Evolutionary conservation across 495 filamentous ascomycete species (phyloP), one percentile per base, ranked within the genome.

Genomic region (Aspergillus heteromorphus): DNA sequence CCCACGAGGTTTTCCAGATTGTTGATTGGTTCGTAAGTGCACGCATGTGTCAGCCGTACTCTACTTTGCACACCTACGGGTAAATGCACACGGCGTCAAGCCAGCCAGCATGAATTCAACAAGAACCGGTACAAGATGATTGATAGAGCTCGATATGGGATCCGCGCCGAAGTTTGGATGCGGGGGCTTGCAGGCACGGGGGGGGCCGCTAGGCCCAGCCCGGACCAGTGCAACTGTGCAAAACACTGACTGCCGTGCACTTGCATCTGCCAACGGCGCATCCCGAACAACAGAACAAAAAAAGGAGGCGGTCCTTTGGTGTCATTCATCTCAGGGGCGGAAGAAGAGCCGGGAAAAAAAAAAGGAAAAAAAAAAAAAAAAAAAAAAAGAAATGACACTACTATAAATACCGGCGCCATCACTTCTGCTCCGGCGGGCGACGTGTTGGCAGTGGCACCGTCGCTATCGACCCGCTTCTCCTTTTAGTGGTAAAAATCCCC

Each of bases 391-490:
- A 47, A 27, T 29, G 43, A 29, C 43, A 6, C 21, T 45, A 9
- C 43, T 47, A 47, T 47, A 47, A 47, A 47, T 47, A 47, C 23
- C 19, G 4, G 7, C 7, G 23, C 1, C 23, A 29, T 47, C 23
- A 47, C 23, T 20, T 23, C 20, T 2, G 5, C 21, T 29, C 21
- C 16, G 42, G 20, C 27, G 21, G 27, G 16, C 43, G 27, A n/a
- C 43, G 21, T 47, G 43, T 38, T 38, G 34, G 34, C 34, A 38
- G 13, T 38, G 34, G 34, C 34, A 38, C 34, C 34, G 34, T n/a
- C 21, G 23, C 43, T 17, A 47, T 60, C 36, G 62, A 65, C 62
- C 62, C 62, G 62, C 62, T 65, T 65, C 62, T 56, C 62, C 62
- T 60, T 61, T 62, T 62, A 65, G 59, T 60, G 59, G 45, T 7